phyloP scores from a whole-genome alignment of 495 filamentous ascomycete species.

The Amorphotheca resinae region DNA sequence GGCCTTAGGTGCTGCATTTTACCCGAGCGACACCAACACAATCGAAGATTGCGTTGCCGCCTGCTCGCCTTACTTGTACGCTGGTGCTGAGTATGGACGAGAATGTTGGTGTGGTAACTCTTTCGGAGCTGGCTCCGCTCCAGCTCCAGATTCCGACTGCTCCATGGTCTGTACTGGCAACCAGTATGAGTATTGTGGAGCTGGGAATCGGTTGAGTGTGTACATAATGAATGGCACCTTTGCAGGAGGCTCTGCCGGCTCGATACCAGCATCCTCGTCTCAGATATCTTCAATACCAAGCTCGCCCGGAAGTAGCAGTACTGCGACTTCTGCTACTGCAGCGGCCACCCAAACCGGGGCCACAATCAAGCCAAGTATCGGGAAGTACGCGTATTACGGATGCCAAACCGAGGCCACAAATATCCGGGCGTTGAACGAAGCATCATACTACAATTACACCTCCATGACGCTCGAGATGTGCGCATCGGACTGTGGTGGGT shows the following conservation, averaged over 20 bases:
- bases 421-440: constrained; percentile 18
- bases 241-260: not conserved
- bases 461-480: constrained; percentile 40
- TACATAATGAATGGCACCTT: constrained; percentile 16
- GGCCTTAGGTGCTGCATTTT: constrained; percentile 19
- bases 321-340: constrained; percentile 3
- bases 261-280: not conserved
- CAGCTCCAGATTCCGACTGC: constrained; percentile 17
- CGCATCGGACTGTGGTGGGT: constrained; percentile 32
- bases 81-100: constrained; percentile 36
- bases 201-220: constrained; percentile 29
- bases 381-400: constrained; percentile 22
- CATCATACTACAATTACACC: constrained; percentile 28
- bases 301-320: not conserved
- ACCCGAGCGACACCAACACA: constrained; percentile 34
- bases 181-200: constrained; percentile 22
- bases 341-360: constrained; percentile 12
- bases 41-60: constrained; percentile 33
- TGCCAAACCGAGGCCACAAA: constrained; percentile 27
- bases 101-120: constrained; percentile 31
- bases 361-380: constrained; percentile 17
- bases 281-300: constrained; percentile 1
- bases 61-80: constrained; percentile 34
- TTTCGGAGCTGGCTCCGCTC: constrained; percentile 5
- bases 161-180: constrained; percentile 23